Conservation (phyloP, 768 basidiomycete genomes). For the Termitomyces sp. region DNA sequence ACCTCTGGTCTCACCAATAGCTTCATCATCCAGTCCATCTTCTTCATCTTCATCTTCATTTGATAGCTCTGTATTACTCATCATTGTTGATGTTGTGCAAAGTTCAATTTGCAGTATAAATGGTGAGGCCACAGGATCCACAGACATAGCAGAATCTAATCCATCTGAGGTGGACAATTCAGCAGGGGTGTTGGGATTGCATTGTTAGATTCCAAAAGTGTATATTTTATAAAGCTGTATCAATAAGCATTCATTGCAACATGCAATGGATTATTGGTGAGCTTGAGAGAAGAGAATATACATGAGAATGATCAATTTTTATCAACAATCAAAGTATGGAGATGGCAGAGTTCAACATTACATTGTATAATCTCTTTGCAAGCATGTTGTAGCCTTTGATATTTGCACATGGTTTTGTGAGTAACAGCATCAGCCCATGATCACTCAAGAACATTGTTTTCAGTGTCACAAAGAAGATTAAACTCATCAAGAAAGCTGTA, state of each 20-base stretch:
- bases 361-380: conserved; percentile 1
- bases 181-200: too few species aligned
- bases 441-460: neutral
- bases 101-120: too few species aligned
- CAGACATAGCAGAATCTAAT: too few species aligned
- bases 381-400: conserved; percentile 4
- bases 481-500: neutral
- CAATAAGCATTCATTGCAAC: too few species aligned
- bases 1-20: neutral
- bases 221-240: too few species aligned
- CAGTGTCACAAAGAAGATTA: neutral
- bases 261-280: too few species aligned
- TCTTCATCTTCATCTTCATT: neutral
- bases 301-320: neutral
- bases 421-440: conserved; percentile 8
- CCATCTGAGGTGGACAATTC: too few species aligned
- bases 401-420: conserved; percentile 9
- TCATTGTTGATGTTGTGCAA: too few species aligned
- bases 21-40: neutral
- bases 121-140: too few species aligned
- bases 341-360: conserved; percentile 8
- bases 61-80: neutral
- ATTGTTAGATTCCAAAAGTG: too few species aligned
- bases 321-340: conserved; percentile 8
- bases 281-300: too few species aligned